Base-by-base conservation (phyloP, 208 protist species). In the Acanthamoeba castellanii region DNA sequence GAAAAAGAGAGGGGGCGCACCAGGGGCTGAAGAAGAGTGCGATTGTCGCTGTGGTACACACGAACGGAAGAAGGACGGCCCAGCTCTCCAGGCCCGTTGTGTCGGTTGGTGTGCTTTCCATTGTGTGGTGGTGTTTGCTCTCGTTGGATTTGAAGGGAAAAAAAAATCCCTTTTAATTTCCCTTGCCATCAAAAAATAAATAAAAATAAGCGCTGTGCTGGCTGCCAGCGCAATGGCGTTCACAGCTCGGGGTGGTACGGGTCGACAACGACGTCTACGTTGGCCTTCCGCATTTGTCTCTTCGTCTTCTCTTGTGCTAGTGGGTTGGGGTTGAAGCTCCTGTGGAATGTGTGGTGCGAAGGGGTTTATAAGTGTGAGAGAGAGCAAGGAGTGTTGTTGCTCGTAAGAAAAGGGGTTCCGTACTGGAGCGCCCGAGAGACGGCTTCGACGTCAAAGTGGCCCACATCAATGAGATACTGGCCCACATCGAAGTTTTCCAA, bases 1-100 rank as follows among this genome's bases (percentile, higher is more conserved):
- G 59, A 7, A 61, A 16, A 57, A 57, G 11, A 57, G 52, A n/a
- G 64, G n/a, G 8, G 3, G 34, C 32, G 34, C n/a, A 81, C 72
- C 72, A 81, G 32, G 72, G 72, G 37, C 72, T 81, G 37, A 81
- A 81, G 32, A 81, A 81, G 13, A 81, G 72, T 11, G 72, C 72
- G 8, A 81, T 81, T 9, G 72, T 81, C n/a, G 72, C 72, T 9
- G 72, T 81, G 14, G 72, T 81, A 30, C 72, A 81, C 37, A 81
- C 37, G 32, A 81, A 81, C 13, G 72, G 72, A 37, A 81, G 72
- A 22, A 81, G 22, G 34, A 47, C 30, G 32, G 72, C 72, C 72
- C 30, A 81, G 72, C 72, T 68, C 61, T 68, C 61, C 61, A 68
- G 61, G 52, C 52, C 52, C 25, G 27, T 68, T 14, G 61, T 30